Evolutionary conservation across 495 filamentous ascomycete species (phyloP).

Genomic region (Daldinia vernicosa): DNA sequence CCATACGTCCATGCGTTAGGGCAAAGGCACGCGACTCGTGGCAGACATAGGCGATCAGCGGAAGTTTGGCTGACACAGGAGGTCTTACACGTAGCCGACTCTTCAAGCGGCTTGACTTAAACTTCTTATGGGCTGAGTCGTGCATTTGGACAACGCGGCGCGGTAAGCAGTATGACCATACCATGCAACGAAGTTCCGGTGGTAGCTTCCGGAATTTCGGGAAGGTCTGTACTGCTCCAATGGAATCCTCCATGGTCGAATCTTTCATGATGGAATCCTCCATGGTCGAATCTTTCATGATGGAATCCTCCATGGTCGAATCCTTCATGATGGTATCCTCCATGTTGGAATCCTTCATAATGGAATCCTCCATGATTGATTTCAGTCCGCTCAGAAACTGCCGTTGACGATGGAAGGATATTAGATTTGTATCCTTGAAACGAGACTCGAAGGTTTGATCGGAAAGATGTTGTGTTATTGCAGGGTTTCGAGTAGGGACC

Average conservation of each 20-base stretch:
- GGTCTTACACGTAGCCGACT: no score
- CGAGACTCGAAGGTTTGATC: no score
- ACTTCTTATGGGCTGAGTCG: neutral
- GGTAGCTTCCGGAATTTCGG: neutral
- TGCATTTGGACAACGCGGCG: neutral
- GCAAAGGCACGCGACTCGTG: neutral
- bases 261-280: no score
- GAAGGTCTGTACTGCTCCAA: neutral
- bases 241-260: neutral
- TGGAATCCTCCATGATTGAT: neutral
- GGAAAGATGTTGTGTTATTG: no score
- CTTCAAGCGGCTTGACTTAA: neutral
- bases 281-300: no score
- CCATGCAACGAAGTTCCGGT: neutral
- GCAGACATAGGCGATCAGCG: neutral
- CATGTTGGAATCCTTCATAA: no score
- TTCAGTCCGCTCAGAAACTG: no score
- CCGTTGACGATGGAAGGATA: neutral
- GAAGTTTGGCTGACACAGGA: neutral
- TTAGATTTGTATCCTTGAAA: no score
- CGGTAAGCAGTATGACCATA: neutral
- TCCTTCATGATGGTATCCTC: no score
- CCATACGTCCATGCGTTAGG: neutral
- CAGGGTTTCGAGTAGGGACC: no score
- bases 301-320: no score